Conservation (phyloP, 345 rosid genomes). For the Nephelium lappaceum region DNA sequence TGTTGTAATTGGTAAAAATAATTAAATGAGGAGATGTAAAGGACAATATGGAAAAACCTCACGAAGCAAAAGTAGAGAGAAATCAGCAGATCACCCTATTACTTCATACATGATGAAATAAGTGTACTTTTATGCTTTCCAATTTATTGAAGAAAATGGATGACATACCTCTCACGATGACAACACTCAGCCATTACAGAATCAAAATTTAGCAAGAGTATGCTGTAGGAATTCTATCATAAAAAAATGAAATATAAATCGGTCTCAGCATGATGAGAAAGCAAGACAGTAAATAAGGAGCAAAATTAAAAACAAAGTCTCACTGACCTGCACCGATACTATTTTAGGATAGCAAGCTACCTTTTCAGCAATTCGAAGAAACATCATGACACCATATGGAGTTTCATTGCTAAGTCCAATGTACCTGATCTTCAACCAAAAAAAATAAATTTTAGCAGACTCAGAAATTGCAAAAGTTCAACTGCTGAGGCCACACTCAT, state of each 20-base stretch:
- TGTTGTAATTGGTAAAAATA: neutral
- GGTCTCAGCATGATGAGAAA: conserved; percentile 6
- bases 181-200: conserved; percentile 64
- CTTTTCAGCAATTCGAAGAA: conserved; percentile 49
- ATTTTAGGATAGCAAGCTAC: conserved; percentile 40
- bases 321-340: conserved; percentile 50
- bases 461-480: neutral
- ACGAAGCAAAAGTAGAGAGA: neutral
- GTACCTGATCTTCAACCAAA: conserved; percentile 50
- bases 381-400: conserved; percentile 64
- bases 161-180: conserved; percentile 57
- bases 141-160: conserved; percentile 8
- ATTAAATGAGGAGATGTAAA: neutral
- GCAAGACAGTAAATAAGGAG: neutral
- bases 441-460: neutral
- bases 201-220: conserved; percentile 66
- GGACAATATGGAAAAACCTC: neutral
- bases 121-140: neutral
- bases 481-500: neutral
- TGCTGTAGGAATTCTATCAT: conserved; percentile 51
- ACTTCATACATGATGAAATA: neutral
- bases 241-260: conserved; percentile 17
- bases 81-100: neutral
- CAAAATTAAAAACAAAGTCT: neutral
- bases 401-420: conserved; percentile 69